Evolutionary conservation across 2,329 filamentous ascomycete species (phyloP), one percentile per base, ranked within the genome.

Genomic region (Fusarium sp.): DNA sequence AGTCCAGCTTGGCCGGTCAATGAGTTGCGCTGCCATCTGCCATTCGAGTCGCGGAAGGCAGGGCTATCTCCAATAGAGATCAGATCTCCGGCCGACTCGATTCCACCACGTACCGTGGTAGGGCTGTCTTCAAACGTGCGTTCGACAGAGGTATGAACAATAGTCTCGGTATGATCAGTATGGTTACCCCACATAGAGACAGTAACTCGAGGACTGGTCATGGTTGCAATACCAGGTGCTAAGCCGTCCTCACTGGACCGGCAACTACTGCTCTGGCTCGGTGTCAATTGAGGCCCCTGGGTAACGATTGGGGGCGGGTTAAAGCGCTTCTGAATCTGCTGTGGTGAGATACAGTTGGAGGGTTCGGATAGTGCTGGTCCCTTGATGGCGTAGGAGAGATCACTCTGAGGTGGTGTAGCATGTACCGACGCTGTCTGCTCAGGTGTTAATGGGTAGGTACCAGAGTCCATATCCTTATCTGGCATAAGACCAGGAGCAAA

Each of bases 141-240:
- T 57, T 81, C 80, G 32, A 79, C 62, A n/a, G 61, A 51, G 7
- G 77, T 73, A 45, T 78, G 78, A 11, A 77, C 67, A 1, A 74
- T 73, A 22, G 68, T 71, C 32, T 70, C 70, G 36, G 73, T 76
- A 50, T 78, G 82, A 58, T 77, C 70, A 38, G 73, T 77, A 51
- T 78, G 82, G 58, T 77, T 78, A 41, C 80, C 83, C 81, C 82
- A 87, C 61, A 84, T 75, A 1, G 85, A 87, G 43, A 87, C 82
- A 6, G 80, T 85, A 19, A 87, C 82, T 26, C 79, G 79, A 7
- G 85, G 84, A 67, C 85, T 86, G 29, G 77, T 72, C 79, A 83
- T 83, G 49, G 74, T 68, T 45, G 76, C 67, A 8, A 76, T 68
- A 40, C 73, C 72, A 3, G 78, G 75, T 5, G 74, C 77, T 32